Base-by-base conservation (phyloP, 164 flowering plant species). In the Protea cynaroides region DNA sequence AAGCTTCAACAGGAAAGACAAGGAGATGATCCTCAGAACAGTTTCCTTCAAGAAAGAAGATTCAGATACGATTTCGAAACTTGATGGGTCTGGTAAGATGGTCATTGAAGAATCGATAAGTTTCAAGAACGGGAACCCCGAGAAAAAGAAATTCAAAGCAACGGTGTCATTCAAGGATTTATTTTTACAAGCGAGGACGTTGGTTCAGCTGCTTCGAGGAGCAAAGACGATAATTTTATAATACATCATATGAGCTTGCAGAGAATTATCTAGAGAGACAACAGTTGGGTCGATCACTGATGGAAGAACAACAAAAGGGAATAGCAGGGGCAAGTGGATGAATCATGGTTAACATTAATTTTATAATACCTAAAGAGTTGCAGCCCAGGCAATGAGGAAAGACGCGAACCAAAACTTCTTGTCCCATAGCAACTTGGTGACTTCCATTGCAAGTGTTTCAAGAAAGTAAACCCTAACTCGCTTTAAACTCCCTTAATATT, bases 361-460 rank as follows among this genome's bases (percentile, higher is more conserved):
- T 29, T 29, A 29, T 29, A 1, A 40, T 59, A 88, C 96, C 93
- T 88, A 96, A 38, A 92, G 93, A 72, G 75, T 91, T 62, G 91
- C 95, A 52, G 98, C 98, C 95, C 95, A 92, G 7, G 75, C 83
- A 44, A 88, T 76, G 46, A 92, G 83, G 74, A 82, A 67, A 22
- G 96, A 90, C 8, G 98, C 93, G 65, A 85, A 67, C 96, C 93
- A 92, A 69, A 90, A 79, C 53, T 72, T 90, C 78, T 85, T 90
- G 66, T 90, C 89, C 68, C 76, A 86, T 44, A 90, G 64, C 12
- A 89, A 71, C 47, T 74, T 56, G 66, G 65, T 80, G 15, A 65
- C 68, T 56, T 82, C 81, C 76, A 82, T 68, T 5, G 5, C n/a
- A n/a, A n/a, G n/a, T n/a, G n/a, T n/a, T n/a, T n/a, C n/a, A n/a